Conservation (phyloP, 2,329 filamentous ascomycete species). For the Clathrospora elynae region DNA sequence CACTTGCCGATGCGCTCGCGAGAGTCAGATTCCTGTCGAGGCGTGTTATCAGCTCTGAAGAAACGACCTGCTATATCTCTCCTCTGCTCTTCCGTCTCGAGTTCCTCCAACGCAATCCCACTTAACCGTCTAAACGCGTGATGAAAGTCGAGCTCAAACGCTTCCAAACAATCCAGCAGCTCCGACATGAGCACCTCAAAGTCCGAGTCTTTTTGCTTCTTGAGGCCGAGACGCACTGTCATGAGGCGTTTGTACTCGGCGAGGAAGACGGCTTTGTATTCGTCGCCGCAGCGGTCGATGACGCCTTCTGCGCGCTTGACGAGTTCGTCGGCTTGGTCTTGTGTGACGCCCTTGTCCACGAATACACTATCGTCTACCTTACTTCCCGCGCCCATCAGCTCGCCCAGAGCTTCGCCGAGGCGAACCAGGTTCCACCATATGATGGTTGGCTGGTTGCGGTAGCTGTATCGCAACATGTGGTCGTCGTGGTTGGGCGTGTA, state of each 20-base stretch:
- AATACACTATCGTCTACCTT: conserved; percentile 75
- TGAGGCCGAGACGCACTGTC: conserved; percentile 77
- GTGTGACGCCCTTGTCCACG: conserved; percentile 70
- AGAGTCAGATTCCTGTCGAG: conserved; percentile 63
- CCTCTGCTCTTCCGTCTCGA: conserved; percentile 68
- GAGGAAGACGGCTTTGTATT: conserved; percentile 86
- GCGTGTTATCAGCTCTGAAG: conserved; percentile 73
- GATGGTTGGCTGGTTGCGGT: conserved; percentile 91
- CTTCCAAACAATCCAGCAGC: conserved; percentile 79
- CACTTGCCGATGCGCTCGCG: conserved; percentile 73
- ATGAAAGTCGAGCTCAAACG: conserved; percentile 86
- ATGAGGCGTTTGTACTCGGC: conserved; percentile 89
- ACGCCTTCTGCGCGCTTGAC: conserved; percentile 80
- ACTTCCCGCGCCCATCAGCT: conserved; percentile 79
- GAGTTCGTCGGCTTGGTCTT: conserved; percentile 71
- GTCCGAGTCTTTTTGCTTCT: conserved; percentile 70
- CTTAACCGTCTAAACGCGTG: conserved; percentile 87
- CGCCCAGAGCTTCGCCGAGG: conserved; percentile 85
- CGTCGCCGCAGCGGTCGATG: conserved; percentile 79
- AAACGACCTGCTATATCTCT: conserved; percentile 72
- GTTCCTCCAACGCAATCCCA: conserved; percentile 62
- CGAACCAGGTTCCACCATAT: conserved; percentile 99
- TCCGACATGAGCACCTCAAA: conserved; percentile 84
- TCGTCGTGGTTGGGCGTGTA: conserved; percentile 99
- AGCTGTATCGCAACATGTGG: conserved; percentile 81